phyloP scores from a whole-genome alignment of 2,329 filamentous ascomycete species.

The Macroventuria anomochaeta region DNA sequence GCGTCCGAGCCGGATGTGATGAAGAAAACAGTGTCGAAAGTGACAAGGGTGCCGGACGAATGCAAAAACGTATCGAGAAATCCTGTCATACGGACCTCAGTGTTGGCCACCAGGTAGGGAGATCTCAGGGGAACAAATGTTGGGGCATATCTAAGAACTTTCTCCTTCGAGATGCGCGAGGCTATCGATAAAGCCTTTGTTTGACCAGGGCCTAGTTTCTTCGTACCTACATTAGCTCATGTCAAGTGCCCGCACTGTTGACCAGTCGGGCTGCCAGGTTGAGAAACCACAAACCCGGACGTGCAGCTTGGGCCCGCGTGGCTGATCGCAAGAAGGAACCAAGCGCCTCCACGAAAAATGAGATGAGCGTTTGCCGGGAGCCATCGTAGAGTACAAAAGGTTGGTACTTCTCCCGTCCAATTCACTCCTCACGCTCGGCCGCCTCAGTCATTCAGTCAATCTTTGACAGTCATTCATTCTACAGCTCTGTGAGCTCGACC shows the following conservation, averaged over 20 bases:
- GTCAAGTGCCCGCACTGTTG: constrained; percentile 8
- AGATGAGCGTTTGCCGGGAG: constrained; percentile 1
- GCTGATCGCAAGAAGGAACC: constrained; percentile 9
- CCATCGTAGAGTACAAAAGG: constrained; percentile 15
- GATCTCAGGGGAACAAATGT: constrained; percentile 6
- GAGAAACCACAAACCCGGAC: constrained; percentile 5
- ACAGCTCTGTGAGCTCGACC: constrained; percentile 42
- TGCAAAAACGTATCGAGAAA: background rate
- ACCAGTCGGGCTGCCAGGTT: constrained; percentile 9
- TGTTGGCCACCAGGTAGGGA: constrained; percentile 1
- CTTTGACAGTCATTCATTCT: constrained; percentile 36
- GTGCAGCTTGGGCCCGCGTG: constrained; percentile 14
- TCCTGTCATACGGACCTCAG: constrained; percentile 3
- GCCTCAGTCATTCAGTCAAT: constrained; percentile 35
- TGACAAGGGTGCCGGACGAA: too few species aligned
- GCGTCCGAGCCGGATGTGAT: background rate
- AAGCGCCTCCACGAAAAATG: constrained; percentile 8
- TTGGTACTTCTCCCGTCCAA: background rate
- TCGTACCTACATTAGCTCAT: constrained; percentile 21
- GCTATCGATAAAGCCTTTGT: constrained; percentile 16
- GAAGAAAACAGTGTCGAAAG: background rate
- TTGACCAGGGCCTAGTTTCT: constrained; percentile 10
- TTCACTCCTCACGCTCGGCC: constrained; percentile 14
- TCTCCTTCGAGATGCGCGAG: constrained; percentile 4
- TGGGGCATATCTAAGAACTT: constrained; percentile 7